Conservation (phyloP, 495 filamentous ascomycete species). For the Penicillium bovifimosum region DNA sequence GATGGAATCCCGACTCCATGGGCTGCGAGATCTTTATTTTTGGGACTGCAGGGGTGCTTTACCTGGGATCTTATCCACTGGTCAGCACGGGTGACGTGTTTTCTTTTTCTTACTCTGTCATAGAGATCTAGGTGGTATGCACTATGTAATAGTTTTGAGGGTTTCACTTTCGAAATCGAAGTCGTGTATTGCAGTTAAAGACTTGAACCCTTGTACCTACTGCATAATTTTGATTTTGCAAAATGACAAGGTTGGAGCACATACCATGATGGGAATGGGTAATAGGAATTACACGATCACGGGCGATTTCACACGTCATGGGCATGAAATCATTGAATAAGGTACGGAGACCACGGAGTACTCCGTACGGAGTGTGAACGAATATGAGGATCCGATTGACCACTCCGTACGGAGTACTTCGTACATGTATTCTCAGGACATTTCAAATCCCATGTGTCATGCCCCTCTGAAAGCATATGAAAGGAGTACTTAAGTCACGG, state of each 20-base stretch:
- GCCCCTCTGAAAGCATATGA: background rate
- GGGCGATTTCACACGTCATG: background rate
- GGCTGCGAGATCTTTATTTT: constrained; percentile 12
- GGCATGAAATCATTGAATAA: too few species aligned
- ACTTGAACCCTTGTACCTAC: background rate
- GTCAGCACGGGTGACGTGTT: background rate
- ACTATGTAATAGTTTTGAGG: too few species aligned
- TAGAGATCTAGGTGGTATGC: too few species aligned
- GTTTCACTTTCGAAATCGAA: background rate
- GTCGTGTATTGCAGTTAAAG: constrained; percentile 13
- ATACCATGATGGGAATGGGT: too few species aligned
- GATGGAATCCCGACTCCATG: constrained; percentile 20
- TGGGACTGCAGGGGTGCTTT: constrained; percentile 12
- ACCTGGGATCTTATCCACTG: background rate
- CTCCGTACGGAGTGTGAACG: too few species aligned
- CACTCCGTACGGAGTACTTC: too few species aligned
- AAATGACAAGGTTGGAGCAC: background rate
- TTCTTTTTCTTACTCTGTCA: background rate
- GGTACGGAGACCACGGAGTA: too few species aligned
- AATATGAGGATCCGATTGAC: too few species aligned
- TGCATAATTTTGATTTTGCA: background rate
- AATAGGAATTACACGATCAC: background rate
- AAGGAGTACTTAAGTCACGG: background rate
- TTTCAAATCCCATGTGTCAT: constrained; percentile 8
- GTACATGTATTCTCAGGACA: background rate